Base-by-base conservation (phyloP, 2,329 filamentous ascomycete species). In the Tolypocladium paradoxum region DNA sequence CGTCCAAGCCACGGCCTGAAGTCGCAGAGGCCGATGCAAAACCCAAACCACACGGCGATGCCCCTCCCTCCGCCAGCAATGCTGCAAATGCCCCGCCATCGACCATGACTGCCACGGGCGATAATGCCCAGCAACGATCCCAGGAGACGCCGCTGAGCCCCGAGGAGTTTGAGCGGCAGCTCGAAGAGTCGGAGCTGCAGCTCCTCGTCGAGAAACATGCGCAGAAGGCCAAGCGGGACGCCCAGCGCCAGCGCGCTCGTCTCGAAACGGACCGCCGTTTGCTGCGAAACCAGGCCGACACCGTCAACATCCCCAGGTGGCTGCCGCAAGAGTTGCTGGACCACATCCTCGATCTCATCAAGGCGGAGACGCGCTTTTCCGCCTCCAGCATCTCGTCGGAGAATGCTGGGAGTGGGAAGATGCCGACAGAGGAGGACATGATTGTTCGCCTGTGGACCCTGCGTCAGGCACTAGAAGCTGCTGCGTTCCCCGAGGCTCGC, bases 111-210 rank as follows among this genome's bases (percentile, higher is more conserved):
- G 43, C 50, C 18, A 48, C 50, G 18, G 51, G 37, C 22, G 31
- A 38, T 35, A 31, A 34, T 27, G 48, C 46, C 47, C 55, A 51
- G 40, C 53, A 56, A 45, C 36, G 29, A 12, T 45, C 53, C n/a
- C 57, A 66, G 34, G 60, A 71, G 51, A 72, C 81, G 52, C 73
- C 79, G 31, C 71, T 92, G 58, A 89, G 82, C 49, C 86, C 92
- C 1, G 92, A 96, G 65, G 89, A 97, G 67, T 87, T 96, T 50
- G 93, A 96, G 65, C 84, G 76, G 57, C 89, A 95, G 62, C 79
- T 97, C 18, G 90, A 96, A 66, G 86, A 90, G 62, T 87, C 90
- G n/a, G 90, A 95, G 62, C 75, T 99, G 37, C 91, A 97, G 68
- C 72, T 88, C 24, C 73, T 96, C 6, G 85, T 97, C 18, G 92